Base-by-base conservation (phyloP, 2,329 filamentous ascomycete genomes). In the Diaporthe longicolla region DNA sequence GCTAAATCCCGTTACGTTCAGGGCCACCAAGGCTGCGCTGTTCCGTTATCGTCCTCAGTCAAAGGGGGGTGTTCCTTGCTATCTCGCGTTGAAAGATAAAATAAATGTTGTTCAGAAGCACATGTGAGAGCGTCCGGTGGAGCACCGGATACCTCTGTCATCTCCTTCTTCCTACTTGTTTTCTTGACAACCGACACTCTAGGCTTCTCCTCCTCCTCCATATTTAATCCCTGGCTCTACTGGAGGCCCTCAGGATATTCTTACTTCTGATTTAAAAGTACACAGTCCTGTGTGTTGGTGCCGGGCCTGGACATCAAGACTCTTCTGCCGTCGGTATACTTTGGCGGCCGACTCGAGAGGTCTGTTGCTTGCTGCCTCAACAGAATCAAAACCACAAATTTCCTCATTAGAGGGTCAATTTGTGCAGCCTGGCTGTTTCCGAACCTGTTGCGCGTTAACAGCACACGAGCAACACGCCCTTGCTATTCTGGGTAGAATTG, bases 21-120 rank as follows among this genome's bases (percentile, higher is more conserved):
- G 32, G 72, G 71, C 45, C 55, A 63, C 21, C 26, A 61, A 48
- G 15, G 50, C 69, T 52, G 57, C 32, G 45, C 21, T 58, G 37
- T 45, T 50, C 74, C 74, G 71, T 57, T 74, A 74, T 75, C 74
- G 74, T 74, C 37, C 43, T 29, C 29, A 26, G 43, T 45, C 52
- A 35, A 52, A 43, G 40, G 48, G 15, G 37, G 35, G 35, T 55
- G 40, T 59, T 35, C 52, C 55, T 15, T 59, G 66, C 61, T 74
- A 72, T 72, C 54, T 70, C 59, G 50, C 74, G 74, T 74, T 54
- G 59, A 19, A n/a, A 54, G 57, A 69, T 54, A 65, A 48, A 55
- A 65, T 66, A 75, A 75, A 69, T 66, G 52, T 68, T 70, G 58
- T 24, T 37, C 63, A 40, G 35, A 55, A n/a, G 50, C 43, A 45